Percentiles rank a stretch among this genome's conserved stretches.
Conservation (phyloP, 495 filamentous ascomycete genomes). For the Penicillium taxi region DNA sequence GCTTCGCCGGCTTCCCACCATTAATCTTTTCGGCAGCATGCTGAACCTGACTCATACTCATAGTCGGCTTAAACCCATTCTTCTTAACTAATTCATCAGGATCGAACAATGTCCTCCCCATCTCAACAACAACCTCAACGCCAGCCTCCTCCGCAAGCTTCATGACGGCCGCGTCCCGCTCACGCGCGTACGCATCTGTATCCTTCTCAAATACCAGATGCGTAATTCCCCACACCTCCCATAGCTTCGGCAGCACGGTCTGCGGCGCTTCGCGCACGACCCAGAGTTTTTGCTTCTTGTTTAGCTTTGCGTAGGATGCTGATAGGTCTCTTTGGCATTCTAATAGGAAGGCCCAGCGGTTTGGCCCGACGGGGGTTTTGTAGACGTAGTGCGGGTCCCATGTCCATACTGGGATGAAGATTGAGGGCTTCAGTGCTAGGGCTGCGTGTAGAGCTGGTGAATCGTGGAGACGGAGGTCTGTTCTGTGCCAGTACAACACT, state of each 20-base stretch:
- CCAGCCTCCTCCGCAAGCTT: slow-evolving; percentile 51
- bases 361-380: slow-evolving; percentile 52
- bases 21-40: slow-evolving; percentile 38
- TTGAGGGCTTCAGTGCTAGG: slow-evolving; percentile 51
- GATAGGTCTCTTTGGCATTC: slow-evolving; percentile 61
- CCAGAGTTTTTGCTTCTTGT: slow-evolving; percentile 56
- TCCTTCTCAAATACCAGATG: slow-evolving; percentile 71
- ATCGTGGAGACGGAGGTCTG: slow-evolving; percentile 64
- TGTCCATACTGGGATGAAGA: slow-evolving; percentile 59
- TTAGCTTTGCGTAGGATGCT: slow-evolving; percentile 50
- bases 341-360: slow-evolving; percentile 61
- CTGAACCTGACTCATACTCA: slow-evolving; percentile 58
- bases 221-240: slow-evolving; percentile 58
- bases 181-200: slow-evolving; percentile 58
- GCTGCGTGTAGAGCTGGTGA: slow-evolving; percentile 60
- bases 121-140: slow-evolving; percentile 51
- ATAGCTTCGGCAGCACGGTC: slow-evolving; percentile 57
- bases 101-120: slow-evolving; percentile 59
- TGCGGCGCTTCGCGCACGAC: slow-evolving; percentile 60
- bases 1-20: slow-evolving; percentile 43
- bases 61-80: slow-evolving; percentile 58
- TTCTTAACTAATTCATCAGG: slow-evolving; percentile 55
- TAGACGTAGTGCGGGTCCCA: slow-evolving; percentile 74
- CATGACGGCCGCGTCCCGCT: slow-evolving; percentile 48
- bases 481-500: slow-evolving; percentile 70